Conservation (phyloP, 345 rosid species). For the Geranium rotundifolium region DNA sequence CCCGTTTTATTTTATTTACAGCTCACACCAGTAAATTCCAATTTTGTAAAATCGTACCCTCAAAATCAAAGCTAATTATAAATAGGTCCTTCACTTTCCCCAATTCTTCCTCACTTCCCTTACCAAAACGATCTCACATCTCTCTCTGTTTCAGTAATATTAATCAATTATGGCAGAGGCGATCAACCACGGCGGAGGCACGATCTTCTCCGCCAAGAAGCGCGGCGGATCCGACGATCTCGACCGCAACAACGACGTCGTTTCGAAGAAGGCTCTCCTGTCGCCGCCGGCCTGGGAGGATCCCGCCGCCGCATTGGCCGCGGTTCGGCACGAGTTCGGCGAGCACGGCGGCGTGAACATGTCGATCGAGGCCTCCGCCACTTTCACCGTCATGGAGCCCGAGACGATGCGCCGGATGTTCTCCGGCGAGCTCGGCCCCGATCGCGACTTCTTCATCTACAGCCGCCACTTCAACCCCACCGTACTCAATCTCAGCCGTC, state of each 20-base stretch:
- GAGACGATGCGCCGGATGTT: constrained; percentile 91
- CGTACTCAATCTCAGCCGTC: constrained; percentile 81
- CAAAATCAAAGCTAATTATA: too few species aligned
- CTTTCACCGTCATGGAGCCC: constrained; percentile 98
- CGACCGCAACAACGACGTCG: background rate
- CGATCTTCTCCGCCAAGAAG: too few species aligned
- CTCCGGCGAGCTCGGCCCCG: constrained; percentile 90
- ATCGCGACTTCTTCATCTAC: constrained; percentile 84
- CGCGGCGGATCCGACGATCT: too few species aligned
- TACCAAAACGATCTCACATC: too few species aligned
- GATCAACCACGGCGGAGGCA: too few species aligned
- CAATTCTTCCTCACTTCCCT: too few species aligned
- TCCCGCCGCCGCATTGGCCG: constrained; percentile 73
- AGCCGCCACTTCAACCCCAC: constrained; percentile 99
- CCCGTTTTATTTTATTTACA: too few species aligned
- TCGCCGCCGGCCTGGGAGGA: constrained; percentile 47
- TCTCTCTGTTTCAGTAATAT: too few species aligned
- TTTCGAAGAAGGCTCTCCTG: constrained; percentile 38
- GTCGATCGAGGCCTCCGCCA: constrained; percentile 97
- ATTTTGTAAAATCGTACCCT: too few species aligned
- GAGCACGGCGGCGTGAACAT: constrained; percentile 98
- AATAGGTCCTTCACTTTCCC: too few species aligned
- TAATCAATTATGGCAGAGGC: too few species aligned
- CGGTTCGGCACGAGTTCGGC: constrained; percentile 80
- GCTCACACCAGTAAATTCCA: too few species aligned